Conservation (phyloP, 1,139 yeast species). For the Magnusiomyces sp. region DNA sequence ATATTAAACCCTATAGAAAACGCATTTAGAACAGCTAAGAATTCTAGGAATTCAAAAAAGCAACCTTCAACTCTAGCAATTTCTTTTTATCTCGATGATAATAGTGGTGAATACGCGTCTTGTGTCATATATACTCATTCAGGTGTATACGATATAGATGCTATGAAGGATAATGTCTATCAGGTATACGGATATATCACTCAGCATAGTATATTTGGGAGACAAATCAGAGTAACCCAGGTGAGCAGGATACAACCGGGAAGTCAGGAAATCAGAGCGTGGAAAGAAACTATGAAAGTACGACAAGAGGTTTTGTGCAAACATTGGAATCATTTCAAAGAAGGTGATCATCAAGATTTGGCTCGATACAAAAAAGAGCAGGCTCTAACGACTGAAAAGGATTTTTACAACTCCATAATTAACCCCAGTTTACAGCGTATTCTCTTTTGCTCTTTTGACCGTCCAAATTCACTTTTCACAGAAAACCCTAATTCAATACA, state of each 20-base stretch:
- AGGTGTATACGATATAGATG: constrained; percentile 3
- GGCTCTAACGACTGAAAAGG: too few relatives aligned
- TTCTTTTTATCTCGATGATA: constrained; percentile 14
- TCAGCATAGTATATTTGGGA: constrained; percentile 12
- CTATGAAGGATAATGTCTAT: constrained; percentile 8
- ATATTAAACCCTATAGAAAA: constrained; percentile 11
- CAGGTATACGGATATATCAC: constrained; percentile 17
- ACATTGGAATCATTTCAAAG: constrained; percentile 16
- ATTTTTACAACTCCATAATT: too few relatives aligned
- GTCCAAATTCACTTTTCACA: too few relatives aligned
- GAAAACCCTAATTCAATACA: too few relatives aligned
- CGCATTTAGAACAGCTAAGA: constrained; percentile 10
- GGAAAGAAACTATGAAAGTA: constrained; percentile 15
- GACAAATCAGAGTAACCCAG: constrained; percentile 15
- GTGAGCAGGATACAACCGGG: constrained; percentile 1
- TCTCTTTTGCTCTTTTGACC: too few relatives aligned
- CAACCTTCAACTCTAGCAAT: too few relatives aligned
- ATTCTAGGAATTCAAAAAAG: constrained; percentile 6
- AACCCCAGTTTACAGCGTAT: too few relatives aligned
- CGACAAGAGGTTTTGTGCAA: constrained; percentile 16
- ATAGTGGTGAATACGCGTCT: constrained; percentile 7
- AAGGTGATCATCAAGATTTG: not conserved
- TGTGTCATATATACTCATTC: constrained; percentile 9
- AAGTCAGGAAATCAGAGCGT: constrained; percentile 12
- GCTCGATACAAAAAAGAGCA: not conserved